A percentile compares a stretch with the other conserved stretches of the same genome.
phyloP scores from a whole-genome alignment of 208 protist species.

The Crithidia acanthocephali region DNA sequence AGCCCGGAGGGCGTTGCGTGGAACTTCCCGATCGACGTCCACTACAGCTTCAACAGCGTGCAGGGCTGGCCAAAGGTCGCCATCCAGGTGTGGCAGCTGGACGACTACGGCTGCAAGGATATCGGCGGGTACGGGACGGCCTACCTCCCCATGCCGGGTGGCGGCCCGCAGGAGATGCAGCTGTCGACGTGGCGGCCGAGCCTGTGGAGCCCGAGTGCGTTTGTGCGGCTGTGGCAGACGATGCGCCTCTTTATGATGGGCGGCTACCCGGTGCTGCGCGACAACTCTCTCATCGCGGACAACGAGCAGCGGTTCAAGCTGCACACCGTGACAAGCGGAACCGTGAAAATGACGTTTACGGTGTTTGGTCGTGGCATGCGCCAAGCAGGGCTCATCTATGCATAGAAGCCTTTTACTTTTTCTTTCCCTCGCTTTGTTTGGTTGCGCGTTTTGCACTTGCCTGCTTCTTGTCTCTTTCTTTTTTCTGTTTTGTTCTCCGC shows the following conservation, averaged over 20 bases:
- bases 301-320: conserved; percentile 87
- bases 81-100: conserved; percentile 89
- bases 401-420: conserved; percentile 16
- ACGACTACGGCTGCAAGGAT: conserved; percentile 86
- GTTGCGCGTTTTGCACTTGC: background rate
- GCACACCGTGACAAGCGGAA: conserved; percentile 78
- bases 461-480: background rate
- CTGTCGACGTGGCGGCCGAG: conserved; percentile 80
- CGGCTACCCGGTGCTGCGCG: conserved; percentile 79
- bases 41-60: conserved; percentile 73
- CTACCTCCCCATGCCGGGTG: conserved; percentile 73
- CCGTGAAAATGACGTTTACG: conserved; percentile 69
- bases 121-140: conserved; percentile 86
- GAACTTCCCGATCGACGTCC: conserved; percentile 87
- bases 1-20: conserved; percentile 58
- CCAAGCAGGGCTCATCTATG: conserved; percentile 42
- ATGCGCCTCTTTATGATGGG: conserved; percentile 75
- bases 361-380: conserved; percentile 79
- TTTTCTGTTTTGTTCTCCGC: no score
- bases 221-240: conserved; percentile 62
- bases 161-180: conserved; percentile 62
- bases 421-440: background rate
- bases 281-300: conserved; percentile 82
- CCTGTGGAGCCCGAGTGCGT: conserved; percentile 74
- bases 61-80: conserved; percentile 92